Conservation (phyloP, 2,329 filamentous ascomycete genomes). For the Ophiocordyceps camponoti-saundersi region DNA sequence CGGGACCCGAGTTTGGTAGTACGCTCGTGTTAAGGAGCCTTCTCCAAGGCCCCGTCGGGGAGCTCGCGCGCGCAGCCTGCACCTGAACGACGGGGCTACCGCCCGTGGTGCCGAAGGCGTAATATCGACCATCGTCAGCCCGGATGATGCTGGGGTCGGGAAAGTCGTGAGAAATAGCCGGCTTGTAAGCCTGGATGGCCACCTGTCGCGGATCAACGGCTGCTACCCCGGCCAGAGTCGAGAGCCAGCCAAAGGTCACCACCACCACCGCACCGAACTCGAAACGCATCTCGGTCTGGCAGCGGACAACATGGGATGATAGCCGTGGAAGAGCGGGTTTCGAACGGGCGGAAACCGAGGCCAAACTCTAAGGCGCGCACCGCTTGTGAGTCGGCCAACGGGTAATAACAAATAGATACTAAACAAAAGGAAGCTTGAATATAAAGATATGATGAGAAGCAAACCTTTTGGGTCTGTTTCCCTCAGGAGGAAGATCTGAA, state of each 20-base stretch:
- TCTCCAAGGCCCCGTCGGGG: background rate
- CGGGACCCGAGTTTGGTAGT: background rate
- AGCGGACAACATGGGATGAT: background rate
- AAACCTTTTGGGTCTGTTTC: too few relatives aligned
- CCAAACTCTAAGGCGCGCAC: too few relatives aligned
- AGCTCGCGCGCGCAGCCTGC: background rate
- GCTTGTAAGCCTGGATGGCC: background rate
- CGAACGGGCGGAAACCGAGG: background rate
- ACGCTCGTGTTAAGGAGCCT: background rate
- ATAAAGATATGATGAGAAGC: too few relatives aligned
- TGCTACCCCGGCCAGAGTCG: background rate
- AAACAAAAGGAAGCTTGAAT: too few relatives aligned
- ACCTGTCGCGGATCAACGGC: background rate
- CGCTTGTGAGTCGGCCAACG: too few relatives aligned
- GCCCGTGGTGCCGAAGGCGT: background rate
- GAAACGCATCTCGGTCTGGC: background rate
- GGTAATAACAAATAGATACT: too few relatives aligned
- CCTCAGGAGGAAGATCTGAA: too few relatives aligned
- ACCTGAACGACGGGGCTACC: background rate
- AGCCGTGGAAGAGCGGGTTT: background rate
- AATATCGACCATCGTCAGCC: background rate
- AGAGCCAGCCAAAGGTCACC: background rate
- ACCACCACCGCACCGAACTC: background rate
- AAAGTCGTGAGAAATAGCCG: background rate
- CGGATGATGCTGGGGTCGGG: constrained; percentile 1